Conservation (phyloP, 352 stramenopile genomes). For the Globisporangium alternatum region DNA sequence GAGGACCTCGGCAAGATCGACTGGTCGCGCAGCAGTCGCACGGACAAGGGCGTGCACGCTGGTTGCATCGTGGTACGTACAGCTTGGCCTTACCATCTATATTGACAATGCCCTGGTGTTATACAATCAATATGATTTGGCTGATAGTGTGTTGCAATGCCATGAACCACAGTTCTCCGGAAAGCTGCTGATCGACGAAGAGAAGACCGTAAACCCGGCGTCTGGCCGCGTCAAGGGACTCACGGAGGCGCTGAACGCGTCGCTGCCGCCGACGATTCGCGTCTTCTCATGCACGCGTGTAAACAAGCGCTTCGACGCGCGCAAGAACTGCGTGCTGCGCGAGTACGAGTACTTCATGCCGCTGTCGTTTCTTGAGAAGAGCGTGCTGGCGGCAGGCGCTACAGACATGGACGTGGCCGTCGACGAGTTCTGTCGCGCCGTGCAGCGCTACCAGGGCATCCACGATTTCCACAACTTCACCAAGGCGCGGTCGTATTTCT, state of each 20-base stretch:
- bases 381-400: slow-evolving; percentile 23
- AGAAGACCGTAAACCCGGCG: slow-evolving; percentile 48
- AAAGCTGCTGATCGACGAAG: slow-evolving; percentile 85
- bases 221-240: slow-evolving; percentile 62
- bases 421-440: slow-evolving; percentile 39
- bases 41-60: slow-evolving; percentile 91
- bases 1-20: slow-evolving; percentile 87
- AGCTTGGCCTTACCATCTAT: neutral
- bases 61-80: slow-evolving; percentile 82
- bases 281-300: slow-evolving; percentile 88
- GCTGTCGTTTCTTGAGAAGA: slow-evolving; percentile 63
- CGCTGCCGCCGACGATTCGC: slow-evolving; percentile 76
- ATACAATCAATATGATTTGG: neutral
- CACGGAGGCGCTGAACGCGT: slow-evolving; percentile 67
- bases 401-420: slow-evolving; percentile 43
- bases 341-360: slow-evolving; percentile 93
- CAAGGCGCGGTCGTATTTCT: slow-evolving; percentile 74
- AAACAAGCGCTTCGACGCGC: slow-evolving; percentile 88
- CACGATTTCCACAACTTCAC: slow-evolving; percentile 93
- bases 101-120: neutral
- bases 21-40: slow-evolving; percentile 88
- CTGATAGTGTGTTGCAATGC: neutral
- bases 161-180: slow-evolving; percentile 61
- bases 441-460: slow-evolving; percentile 79
- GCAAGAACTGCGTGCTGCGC: slow-evolving; percentile 83